phyloP scores from a whole-genome alignment of 169 alveolate species.

The Cyclospora cayetanensis region DNA sequence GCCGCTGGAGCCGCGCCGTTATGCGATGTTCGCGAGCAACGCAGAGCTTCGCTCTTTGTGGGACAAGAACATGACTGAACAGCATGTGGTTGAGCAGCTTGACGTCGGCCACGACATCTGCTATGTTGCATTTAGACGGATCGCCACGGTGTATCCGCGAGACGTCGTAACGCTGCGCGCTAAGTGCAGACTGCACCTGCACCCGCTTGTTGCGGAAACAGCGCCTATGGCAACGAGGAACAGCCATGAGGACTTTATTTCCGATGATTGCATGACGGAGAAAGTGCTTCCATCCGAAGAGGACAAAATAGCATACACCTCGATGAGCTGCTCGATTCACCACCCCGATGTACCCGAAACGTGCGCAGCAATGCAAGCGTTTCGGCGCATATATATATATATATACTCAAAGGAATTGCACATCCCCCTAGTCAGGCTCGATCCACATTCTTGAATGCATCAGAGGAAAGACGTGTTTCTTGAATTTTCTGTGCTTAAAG shows the following conservation, averaged over 20 bases:
- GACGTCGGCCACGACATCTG: constrained; percentile 72
- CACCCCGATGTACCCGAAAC: constrained; percentile 80
- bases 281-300: constrained; percentile 42
- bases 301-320: constrained; percentile 69
- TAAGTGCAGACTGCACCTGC: constrained; percentile 65
- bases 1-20: constrained; percentile 61
- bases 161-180: constrained; percentile 76
- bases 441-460: too few species aligned
- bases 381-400: too few species aligned
- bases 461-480: too few species aligned
- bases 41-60: constrained; percentile 71
- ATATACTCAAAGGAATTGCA: background rate
- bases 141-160: constrained; percentile 79
- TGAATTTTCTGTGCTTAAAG: too few species aligned
- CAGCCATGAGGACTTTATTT: background rate
- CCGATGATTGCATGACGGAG: too few species aligned
- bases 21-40: constrained; percentile 68
- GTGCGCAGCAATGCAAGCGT: background rate
- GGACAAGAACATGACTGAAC: constrained; percentile 75
- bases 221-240: background rate
- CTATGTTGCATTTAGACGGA: constrained; percentile 75
- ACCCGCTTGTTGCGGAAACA: background rate
- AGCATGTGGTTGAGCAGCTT: constrained; percentile 70
- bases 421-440: too few species aligned
- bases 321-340: constrained; percentile 78